Evolutionary conservation across 169 alveolate species (phyloP).

Genomic region (Eimeria brunetti): DNA sequence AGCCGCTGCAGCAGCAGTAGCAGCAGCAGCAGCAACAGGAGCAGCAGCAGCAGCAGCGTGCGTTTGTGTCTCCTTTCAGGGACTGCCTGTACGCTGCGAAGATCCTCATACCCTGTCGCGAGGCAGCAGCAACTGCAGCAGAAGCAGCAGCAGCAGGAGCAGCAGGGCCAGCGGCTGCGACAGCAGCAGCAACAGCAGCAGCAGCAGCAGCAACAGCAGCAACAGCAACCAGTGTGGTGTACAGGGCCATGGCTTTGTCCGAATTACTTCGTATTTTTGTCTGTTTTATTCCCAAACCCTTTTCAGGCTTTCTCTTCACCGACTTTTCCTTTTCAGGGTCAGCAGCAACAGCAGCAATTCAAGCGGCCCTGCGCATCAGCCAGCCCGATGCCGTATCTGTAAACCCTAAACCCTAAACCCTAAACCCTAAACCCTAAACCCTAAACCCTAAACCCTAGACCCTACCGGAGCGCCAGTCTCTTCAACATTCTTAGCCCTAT

Average conservation of each 20-base stretch:
- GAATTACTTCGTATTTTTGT: constrained; percentile 3
- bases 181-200: not conserved
- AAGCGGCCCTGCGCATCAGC: not conserved
- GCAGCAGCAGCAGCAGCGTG: no score
- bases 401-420: not conserved
- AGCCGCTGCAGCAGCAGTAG: no score
- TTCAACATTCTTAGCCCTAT: not conserved
- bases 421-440: constrained; percentile 9
- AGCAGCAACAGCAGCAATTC: no score
- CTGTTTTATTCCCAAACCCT: not conserved
- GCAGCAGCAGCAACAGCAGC: not conserved
- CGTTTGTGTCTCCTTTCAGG: not conserved
- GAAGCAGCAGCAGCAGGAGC: no score
- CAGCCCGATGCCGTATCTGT: not conserved
- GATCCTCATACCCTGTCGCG: constrained; percentile 3
- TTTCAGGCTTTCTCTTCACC: no score
- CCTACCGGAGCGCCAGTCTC: no score
- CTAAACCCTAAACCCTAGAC: constrained; percentile 1
- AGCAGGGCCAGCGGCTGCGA: no score
- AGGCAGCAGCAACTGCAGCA: no score
- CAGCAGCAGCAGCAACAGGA: no score
- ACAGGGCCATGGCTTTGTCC: constrained; percentile 29
- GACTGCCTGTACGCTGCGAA: not conserved
- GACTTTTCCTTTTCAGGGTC: no score
- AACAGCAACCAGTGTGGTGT: not conserved